Evolutionary conservation across 2,329 filamentous ascomycete species (phyloP).

Genomic region (Sporothrix mexicana): DNA sequence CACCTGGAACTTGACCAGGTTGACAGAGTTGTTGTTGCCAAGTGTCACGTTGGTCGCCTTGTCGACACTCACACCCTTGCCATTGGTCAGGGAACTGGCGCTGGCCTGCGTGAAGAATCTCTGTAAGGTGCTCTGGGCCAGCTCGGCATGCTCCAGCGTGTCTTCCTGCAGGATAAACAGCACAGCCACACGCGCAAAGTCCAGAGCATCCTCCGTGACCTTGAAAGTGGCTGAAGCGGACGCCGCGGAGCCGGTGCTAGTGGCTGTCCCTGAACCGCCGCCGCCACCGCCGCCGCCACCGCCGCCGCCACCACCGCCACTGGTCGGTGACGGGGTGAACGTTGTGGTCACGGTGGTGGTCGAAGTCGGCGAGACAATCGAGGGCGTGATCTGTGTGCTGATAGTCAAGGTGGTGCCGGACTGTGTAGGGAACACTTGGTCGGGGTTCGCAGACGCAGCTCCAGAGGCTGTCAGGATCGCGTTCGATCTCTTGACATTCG

Average conservation of each 20-base stretch:
- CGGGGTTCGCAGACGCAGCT: not conserved
- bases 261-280: slow-evolving; percentile 35
- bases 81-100: slow-evolving; percentile 27
- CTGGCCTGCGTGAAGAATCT: slow-evolving; percentile 56
- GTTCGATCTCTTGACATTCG: slow-evolving; percentile 32
- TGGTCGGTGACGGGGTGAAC: slow-evolving; percentile 16
- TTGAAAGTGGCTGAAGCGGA: slow-evolving; percentile 50
- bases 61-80: slow-evolving; percentile 40
- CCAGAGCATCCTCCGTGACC: slow-evolving; percentile 62
- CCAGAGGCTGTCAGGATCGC: slow-evolving; percentile 42
- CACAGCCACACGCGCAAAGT: slow-evolving; percentile 68
- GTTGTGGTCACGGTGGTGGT: slow-evolving; percentile 43
- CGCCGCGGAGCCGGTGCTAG: slow-evolving; percentile 39
- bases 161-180: slow-evolving; percentile 66
- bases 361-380: slow-evolving; percentile 39
- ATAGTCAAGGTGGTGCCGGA: slow-evolving; percentile 44
- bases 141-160: slow-evolving; percentile 55
- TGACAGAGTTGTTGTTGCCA: slow-evolving; percentile 52
- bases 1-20: slow-evolving; percentile 52
- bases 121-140: slow-evolving; percentile 61
- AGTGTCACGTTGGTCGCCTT: slow-evolving; percentile 49
- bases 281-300: not conserved
- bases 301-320: not conserved
- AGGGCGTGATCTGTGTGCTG: slow-evolving; percentile 39
- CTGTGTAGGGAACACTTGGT: slow-evolving; percentile 41